Evolutionary conservation across 2,329 filamentous ascomycete species (phyloP).

Genomic region (Colletotrichum sp.): DNA sequence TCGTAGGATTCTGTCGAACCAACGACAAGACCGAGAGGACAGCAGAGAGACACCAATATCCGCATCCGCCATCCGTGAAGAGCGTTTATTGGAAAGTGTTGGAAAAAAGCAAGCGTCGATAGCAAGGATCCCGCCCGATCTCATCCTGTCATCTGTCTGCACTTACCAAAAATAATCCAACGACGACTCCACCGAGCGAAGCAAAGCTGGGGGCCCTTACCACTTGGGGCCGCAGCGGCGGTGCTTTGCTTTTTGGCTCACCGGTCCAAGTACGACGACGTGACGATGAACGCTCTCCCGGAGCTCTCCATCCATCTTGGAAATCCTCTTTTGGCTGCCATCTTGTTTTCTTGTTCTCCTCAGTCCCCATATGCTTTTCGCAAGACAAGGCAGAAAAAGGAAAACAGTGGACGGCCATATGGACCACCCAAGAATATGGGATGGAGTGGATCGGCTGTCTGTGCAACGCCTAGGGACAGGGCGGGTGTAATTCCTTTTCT

Average conservation of each 20-base stretch:
- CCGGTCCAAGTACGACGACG: neutral
- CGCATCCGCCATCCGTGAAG: neutral
- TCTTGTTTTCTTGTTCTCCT: neutral
- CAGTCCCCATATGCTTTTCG: neutral
- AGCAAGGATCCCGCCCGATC: conserved; percentile 3
- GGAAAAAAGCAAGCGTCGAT: neutral
- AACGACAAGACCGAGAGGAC: neutral
- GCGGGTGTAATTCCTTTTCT: conserved; percentile 5
- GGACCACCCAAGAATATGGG: neutral
- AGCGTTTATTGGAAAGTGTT: neutral
- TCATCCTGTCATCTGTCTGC: neutral
- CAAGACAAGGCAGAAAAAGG: neutral
- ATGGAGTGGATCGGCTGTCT: conserved; percentile 6
- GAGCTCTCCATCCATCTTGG: neutral
- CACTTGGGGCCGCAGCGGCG: neutral
- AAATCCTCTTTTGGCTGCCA: neutral
- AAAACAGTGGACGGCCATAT: neutral
- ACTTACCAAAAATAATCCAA: neutral
- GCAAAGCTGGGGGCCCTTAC: neutral
- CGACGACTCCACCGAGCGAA: neutral
- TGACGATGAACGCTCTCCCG: neutral
- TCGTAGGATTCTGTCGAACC: neutral
- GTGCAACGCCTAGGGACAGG: neutral
- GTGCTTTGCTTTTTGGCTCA: conserved; percentile 7
- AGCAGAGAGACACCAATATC: neutral